These are phyloP conservation scores for Agastache rugosa DNA, from an alignment of 257 asterid species.

Conservation along the genomic window DNA sequence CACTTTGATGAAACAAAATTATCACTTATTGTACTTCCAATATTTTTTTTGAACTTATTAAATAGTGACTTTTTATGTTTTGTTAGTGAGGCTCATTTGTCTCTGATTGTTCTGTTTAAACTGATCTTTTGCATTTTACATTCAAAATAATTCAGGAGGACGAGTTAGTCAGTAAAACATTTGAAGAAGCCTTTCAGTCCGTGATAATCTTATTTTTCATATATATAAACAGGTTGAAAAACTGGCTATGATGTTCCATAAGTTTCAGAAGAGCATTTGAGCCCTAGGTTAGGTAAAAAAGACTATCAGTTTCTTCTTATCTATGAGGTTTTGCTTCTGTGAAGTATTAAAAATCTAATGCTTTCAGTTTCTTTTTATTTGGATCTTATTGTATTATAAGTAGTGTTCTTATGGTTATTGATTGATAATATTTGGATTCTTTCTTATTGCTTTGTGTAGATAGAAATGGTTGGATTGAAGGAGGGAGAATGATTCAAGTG, in stretches of 20 bases:
- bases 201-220: constrained; percentile 26
- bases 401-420: too few relatives aligned
- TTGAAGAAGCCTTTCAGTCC: constrained; percentile 56
- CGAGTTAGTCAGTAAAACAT: constrained; percentile 74
- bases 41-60: background rate
- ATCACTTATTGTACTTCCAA: too few relatives aligned
- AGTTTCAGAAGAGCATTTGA: constrained; percentile 39
- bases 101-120: constrained; percentile 6
- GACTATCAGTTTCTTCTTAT: too few relatives aligned
- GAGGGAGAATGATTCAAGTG: too few relatives aligned
- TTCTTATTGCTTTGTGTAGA: too few relatives aligned
- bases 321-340: too few relatives aligned
- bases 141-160: constrained; percentile 71
- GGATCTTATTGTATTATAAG: too few relatives aligned
- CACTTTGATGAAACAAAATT: background rate
- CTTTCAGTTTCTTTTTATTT: too few relatives aligned
- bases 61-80: background rate
- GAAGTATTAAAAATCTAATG: too few relatives aligned
- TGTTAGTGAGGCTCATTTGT: background rate
- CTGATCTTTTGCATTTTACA: constrained; percentile 21
- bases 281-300: constrained; percentile 52
- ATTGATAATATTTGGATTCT: too few relatives aligned
- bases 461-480: too few relatives aligned
- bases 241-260: constrained; percentile 42
- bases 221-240: constrained; percentile 54